These are phyloP conservation scores for Pseudogymnoascus verrucosus DNA, from an alignment of 2,329 filamentous ascomycete genomes.

Conservation along the genomic window DNA sequence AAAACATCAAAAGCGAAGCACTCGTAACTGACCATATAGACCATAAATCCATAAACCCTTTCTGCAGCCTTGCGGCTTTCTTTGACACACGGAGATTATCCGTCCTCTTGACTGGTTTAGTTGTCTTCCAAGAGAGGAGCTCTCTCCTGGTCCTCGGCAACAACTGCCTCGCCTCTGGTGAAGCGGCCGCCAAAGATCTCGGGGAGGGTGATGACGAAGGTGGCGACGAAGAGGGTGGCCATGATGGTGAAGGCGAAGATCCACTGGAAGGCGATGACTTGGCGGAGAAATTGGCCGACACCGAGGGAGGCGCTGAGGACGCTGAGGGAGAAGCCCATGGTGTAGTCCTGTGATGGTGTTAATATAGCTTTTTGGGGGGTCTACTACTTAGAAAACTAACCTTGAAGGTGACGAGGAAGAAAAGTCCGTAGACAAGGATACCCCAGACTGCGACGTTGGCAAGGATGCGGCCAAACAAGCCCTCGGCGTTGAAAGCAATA, in stretches of 20 bases:
- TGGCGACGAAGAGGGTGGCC: slow-evolving; percentile 62
- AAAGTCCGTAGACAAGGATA: slow-evolving; percentile 65
- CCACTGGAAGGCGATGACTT: slow-evolving; percentile 77
- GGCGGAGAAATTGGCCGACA: slow-evolving; percentile 65
- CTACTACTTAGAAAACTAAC: slow-evolving; percentile 32
- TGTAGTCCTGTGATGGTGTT: slow-evolving; percentile 43
- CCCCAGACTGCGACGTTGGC: slow-evolving; percentile 87
- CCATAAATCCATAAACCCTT: not conserved
- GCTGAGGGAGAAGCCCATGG: slow-evolving; percentile 72
- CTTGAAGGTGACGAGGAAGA: slow-evolving; percentile 68
- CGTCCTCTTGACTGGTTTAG: slow-evolving; percentile 11
- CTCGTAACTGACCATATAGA: not conserved
- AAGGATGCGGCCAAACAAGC: slow-evolving; percentile 64
- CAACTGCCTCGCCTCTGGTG: slow-evolving; percentile 35
- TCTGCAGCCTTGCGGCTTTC: not conserved
- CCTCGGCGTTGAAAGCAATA: slow-evolving; percentile 64
- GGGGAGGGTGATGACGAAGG: slow-evolving; percentile 56
- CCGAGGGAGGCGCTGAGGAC: slow-evolving; percentile 67
- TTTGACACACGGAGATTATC: not conserved
- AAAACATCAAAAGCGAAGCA: not conserved
- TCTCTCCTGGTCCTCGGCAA: slow-evolving; percentile 43
- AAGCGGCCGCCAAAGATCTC: slow-evolving; percentile 49
- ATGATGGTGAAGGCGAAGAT: slow-evolving; percentile 86
- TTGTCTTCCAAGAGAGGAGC: slow-evolving; percentile 51
- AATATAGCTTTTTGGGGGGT: not conserved